phyloP scores from a whole-genome alignment of 257 asterid species.

The Primulina huaijiensis region DNA sequence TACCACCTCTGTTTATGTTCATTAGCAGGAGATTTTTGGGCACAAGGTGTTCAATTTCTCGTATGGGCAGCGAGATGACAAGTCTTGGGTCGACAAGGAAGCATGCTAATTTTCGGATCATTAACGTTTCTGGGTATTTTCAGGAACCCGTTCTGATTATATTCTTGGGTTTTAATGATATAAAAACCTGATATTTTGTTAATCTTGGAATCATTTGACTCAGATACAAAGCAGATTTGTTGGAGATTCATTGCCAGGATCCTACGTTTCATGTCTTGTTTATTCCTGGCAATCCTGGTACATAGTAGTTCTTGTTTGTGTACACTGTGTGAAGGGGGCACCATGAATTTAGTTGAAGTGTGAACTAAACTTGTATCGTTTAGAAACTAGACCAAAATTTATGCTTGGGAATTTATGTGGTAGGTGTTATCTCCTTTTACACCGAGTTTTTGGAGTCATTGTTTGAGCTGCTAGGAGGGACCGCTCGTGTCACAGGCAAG shows the following conservation, averaged over 20 bases:
- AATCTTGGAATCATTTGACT: slow-evolving; percentile 14
- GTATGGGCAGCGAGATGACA: slow-evolving; percentile 46
- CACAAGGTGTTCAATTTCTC: slow-evolving; percentile 22
- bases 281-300: slow-evolving; percentile 96
- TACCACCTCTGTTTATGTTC: slow-evolving; percentile 16
- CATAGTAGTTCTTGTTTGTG: neutral
- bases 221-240: slow-evolving; percentile 65
- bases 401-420: slow-evolving; percentile 23
- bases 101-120: slow-evolving; percentile 41
- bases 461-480: slow-evolving; percentile 62
- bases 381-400: slow-evolving; percentile 5
- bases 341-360: neutral
- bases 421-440: slow-evolving; percentile 86
- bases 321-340: neutral
- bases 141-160: neutral
- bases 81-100: slow-evolving; percentile 33
- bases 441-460: slow-evolving; percentile 67
- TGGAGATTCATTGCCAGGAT: slow-evolving; percentile 61
- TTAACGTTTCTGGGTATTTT: slow-evolving; percentile 56
- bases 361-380: neutral
- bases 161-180: neutral
- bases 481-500: slow-evolving; percentile 79
- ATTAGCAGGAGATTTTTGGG: slow-evolving; percentile 29
- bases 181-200: neutral
- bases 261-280: slow-evolving; percentile 69